Evolutionary conservation across 805 yeast genomes (phyloP).

Genomic region (Cephaloascus albidus): DNA sequence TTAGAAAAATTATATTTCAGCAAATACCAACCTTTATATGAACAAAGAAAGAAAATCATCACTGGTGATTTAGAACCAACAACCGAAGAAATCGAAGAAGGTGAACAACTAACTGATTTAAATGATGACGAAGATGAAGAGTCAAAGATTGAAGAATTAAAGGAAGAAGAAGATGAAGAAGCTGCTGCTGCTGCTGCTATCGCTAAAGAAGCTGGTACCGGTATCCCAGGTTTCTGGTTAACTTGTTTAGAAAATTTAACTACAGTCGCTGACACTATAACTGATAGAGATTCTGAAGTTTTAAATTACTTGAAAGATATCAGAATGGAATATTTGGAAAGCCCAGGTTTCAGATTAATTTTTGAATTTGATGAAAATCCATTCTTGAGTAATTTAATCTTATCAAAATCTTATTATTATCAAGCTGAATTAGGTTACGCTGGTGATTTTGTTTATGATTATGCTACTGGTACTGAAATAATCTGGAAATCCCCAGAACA

Average conservation of each 20-base stretch:
- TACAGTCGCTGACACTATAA: conserved; percentile 72
- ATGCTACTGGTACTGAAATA: conserved; percentile 85
- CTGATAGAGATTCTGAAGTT: conserved; percentile 86
- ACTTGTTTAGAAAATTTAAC: conserved; percentile 87
- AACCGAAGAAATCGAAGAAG: conserved; percentile 66
- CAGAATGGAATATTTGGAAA: conserved; percentile 66
- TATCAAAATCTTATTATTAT: conserved; percentile 85
- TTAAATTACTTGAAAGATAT: conserved; percentile 61
- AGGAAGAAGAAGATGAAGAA: conserved; percentile 33
- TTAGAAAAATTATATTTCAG: conserved; percentile 73
- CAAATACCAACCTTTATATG: conserved; percentile 69
- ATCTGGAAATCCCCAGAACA: conserved; percentile 74
- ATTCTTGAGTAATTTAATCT: conserved; percentile 61
- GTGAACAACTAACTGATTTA: conserved; percentile 59
- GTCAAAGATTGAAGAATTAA: conserved; percentile 24
- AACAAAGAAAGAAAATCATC: conserved; percentile 63
- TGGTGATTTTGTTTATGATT: conserved; percentile 95
- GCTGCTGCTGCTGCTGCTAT: no score
- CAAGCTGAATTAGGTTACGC: conserved; percentile 90
- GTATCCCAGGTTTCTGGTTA: conserved; percentile 94
- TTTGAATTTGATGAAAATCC: conserved; percentile 76
- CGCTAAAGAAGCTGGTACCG: conserved; percentile 40
- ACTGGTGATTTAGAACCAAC: conserved; percentile 72
- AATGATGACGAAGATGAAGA: conserved; percentile 32
- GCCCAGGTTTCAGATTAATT: conserved; percentile 82